Evolutionary conservation across 192 early-diverging fungal genomes (phyloP).

Genomic region (Rhizophagus sp.): DNA sequence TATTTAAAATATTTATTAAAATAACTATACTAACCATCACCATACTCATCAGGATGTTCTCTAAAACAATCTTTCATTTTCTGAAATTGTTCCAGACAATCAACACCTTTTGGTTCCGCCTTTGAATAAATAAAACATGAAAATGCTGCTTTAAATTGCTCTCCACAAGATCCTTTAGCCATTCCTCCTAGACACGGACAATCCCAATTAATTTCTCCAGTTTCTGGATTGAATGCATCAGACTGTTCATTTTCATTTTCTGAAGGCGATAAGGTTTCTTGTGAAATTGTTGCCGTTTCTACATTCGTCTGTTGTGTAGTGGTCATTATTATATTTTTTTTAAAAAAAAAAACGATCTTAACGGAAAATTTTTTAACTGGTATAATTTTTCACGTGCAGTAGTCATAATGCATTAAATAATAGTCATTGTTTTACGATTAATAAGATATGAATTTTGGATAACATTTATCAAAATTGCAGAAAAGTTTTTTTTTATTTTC

Average conservation of each 20-base stretch:
- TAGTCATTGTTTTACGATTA: too few relatives aligned
- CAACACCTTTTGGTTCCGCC: slow-evolving; percentile 94
- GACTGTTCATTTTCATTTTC: slow-evolving; percentile 36
- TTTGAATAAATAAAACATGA: slow-evolving; percentile 95
- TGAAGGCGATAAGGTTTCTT: background rate
- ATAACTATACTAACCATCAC: slow-evolving; percentile 48
- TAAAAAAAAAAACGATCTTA: background rate
- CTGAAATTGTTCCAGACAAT: slow-evolving; percentile 92
- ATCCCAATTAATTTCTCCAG: slow-evolving; percentile 95
- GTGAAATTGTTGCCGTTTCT: background rate
- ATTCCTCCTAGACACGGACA: slow-evolving; percentile 94
- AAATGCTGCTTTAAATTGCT: slow-evolving; percentile 94
- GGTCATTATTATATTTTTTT: background rate
- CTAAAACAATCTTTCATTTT: slow-evolving; percentile 94
- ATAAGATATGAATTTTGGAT: too few relatives aligned
- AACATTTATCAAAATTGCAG: too few relatives aligned
- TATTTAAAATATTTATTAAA: background rate
- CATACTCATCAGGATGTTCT: slow-evolving; percentile 91
- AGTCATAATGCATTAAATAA: too few relatives aligned
- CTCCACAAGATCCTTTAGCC: slow-evolving; percentile 96
- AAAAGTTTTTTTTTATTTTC: too few relatives aligned
- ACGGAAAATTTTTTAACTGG: background rate
- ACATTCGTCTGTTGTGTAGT: background rate
- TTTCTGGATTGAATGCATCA: slow-evolving; percentile 73
- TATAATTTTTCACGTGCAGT: background rate